Evolutionary conservation across 2,329 filamentous ascomycete species (phyloP).

Genomic region (Colletotrichum cereale): DNA sequence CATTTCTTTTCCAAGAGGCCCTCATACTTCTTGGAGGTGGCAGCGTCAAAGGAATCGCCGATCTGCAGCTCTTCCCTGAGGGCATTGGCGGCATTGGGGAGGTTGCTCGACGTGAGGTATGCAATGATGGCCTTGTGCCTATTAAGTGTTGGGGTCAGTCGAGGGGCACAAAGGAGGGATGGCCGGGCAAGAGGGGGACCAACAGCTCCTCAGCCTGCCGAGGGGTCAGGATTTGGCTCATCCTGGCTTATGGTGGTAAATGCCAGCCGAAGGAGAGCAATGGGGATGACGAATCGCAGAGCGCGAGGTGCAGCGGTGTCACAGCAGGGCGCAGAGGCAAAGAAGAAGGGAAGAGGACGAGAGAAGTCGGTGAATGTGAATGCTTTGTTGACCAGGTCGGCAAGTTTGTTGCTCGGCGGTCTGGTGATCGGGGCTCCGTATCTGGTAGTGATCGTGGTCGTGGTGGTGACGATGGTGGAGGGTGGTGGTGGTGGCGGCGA

Average conservation of each 20-base stretch:
- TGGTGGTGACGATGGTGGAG: too few relatives aligned
- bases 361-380: not conserved
- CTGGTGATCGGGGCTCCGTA: constrained; percentile 27
- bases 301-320: not conserved
- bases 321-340: not conserved
- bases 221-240: constrained; percentile 81
- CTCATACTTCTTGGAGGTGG: constrained; percentile 93
- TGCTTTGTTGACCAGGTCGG: not conserved
- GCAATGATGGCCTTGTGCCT: constrained; percentile 96
- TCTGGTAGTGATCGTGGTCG: not conserved
- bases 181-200: constrained; percentile 37
- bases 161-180: not conserved
- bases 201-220: constrained; percentile 92
- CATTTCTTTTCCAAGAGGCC: constrained; percentile 97
- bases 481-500: not conserved
- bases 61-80: constrained; percentile 84
- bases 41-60: constrained; percentile 77
- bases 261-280: constrained; percentile 2
- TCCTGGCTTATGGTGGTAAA: constrained; percentile 51
- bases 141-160: constrained; percentile 42
- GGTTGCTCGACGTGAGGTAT: constrained; percentile 81
- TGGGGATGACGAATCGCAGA: not conserved
- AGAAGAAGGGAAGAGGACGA: not conserved
- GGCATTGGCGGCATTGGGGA: constrained; percentile 76
- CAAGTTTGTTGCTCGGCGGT: not conserved